Percentiles rank a stretch among this genome's conserved stretches.
phyloP scores from a whole-genome alignment of 805 yeast species.

The Blastobotrys robertii region DNA sequence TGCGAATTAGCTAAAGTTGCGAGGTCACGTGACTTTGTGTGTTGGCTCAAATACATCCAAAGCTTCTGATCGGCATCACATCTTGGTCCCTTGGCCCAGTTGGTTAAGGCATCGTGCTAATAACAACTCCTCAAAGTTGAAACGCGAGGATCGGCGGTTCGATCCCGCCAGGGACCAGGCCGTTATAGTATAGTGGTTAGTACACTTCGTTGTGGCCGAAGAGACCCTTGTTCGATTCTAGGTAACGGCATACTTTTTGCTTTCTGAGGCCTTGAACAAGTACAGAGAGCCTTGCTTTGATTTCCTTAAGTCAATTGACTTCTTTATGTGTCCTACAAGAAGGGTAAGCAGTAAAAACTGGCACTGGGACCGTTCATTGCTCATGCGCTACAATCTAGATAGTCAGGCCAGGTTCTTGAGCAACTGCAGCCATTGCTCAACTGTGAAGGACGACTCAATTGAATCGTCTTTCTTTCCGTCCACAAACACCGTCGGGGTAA shows the following conservation, averaged over 20 bases:
- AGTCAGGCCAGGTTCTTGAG: slow-evolving; percentile 3
- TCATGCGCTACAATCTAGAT: too few species aligned
- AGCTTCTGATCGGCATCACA: too few species aligned
- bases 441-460: slow-evolving; percentile 54
- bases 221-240: slow-evolving; percentile 33
- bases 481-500: slow-evolving; percentile 71
- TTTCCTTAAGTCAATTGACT: too few species aligned
- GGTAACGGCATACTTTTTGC: slow-evolving; percentile 28
- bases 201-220: slow-evolving; percentile 33
- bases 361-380: too few species aligned
- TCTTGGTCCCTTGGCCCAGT: slow-evolving; percentile 49
- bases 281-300: too few species aligned
- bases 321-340: too few species aligned
- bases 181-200: slow-evolving; percentile 31
- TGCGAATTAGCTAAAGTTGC: too few species aligned
- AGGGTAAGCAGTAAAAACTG: too few species aligned
- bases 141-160: slow-evolving; percentile 4
- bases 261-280: too few species aligned
- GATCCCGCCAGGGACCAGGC: neutral
- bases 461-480: slow-evolving; percentile 53
- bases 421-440: slow-evolving; percentile 34
- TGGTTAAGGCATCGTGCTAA: slow-evolving; percentile 54
- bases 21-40: too few species aligned
- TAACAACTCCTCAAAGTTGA: slow-evolving; percentile 17
- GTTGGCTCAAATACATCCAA: too few species aligned